Conservation (phyloP, 129 eudicot genomes). For the Flaveria ramosissima region DNA sequence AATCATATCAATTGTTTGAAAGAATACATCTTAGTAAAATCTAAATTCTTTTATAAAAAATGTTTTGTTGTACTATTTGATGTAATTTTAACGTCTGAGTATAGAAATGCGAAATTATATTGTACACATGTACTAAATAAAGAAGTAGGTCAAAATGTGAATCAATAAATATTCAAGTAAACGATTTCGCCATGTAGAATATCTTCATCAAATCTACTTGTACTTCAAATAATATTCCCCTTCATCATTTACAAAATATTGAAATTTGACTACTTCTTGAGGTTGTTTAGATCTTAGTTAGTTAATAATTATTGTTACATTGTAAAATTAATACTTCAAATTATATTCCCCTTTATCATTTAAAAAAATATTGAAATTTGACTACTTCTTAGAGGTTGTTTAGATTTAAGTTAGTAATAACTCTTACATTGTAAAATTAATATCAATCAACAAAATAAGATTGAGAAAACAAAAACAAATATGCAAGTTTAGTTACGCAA, state of each 20-base stretch:
- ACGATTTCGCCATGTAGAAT: conserved; percentile 23
- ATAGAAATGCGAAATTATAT: neutral
- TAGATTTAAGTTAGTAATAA: neutral
- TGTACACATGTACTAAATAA: neutral
- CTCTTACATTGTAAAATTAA: neutral
- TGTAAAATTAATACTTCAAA: neutral
- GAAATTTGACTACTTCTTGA: conserved; percentile 30
- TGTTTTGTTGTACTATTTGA: too few relatives aligned
- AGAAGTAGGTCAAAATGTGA: conserved; percentile 23
- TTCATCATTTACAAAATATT: conserved; percentile 24
- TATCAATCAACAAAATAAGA: too few relatives aligned
- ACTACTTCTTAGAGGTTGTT: conserved; percentile 24
- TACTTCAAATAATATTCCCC: conserved; percentile 25
- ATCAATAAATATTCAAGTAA: conserved; percentile 9
- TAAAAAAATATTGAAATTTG: conserved; percentile 24
- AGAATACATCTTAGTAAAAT: too few relatives aligned
- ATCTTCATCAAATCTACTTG: conserved; percentile 34
- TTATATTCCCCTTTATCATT: conserved; percentile 26
- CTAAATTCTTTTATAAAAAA: too few relatives aligned
- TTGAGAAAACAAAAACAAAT: too few relatives aligned
- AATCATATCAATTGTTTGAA: too few relatives aligned
- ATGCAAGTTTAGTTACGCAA: too few relatives aligned
- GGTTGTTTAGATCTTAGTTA: neutral
- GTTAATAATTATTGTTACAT: neutral
- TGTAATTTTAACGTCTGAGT: too few relatives aligned